These are phyloP conservation scores for Raffaelea albimanens DNA, from an alignment of 2,329 filamentous ascomycete genomes.

Conservation along the genomic window DNA sequence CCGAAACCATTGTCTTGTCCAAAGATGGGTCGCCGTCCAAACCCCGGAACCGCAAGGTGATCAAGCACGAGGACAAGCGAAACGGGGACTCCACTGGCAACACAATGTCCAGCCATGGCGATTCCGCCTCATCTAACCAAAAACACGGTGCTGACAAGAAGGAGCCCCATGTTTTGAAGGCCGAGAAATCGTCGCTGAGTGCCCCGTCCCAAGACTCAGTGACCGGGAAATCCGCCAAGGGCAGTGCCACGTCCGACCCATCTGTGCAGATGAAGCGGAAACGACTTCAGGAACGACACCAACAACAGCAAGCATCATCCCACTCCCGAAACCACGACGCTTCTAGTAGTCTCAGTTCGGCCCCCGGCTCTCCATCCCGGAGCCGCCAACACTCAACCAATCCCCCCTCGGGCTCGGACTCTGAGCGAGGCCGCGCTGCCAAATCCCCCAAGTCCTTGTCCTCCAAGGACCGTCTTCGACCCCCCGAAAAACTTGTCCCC, in stretches of 20 bases:
- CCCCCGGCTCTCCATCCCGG: slow-evolving; percentile 42
- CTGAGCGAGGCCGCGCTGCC: slow-evolving; percentile 35
- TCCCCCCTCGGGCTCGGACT: slow-evolving; percentile 43
- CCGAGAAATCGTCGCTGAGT: slow-evolving; percentile 12
- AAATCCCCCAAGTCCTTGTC: slow-evolving; percentile 31
- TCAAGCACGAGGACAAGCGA: slow-evolving; percentile 55
- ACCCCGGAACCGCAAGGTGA: slow-evolving; percentile 41
- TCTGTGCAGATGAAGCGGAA: slow-evolving; percentile 38
- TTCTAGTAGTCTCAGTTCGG: slow-evolving; percentile 50
- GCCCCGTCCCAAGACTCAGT: not conserved
- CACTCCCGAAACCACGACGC: slow-evolving; percentile 32
- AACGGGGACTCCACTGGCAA: slow-evolving; percentile 35
- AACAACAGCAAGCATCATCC: not conserved
- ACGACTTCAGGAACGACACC: slow-evolving; percentile 30
- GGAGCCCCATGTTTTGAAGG: slow-evolving; percentile 6
- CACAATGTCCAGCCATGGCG: not conserved
- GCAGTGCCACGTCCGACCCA: slow-evolving; percentile 24
- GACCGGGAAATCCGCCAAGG: slow-evolving; percentile 13
- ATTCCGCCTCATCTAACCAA: not conserved
- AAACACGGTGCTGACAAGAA: slow-evolving; percentile 14
- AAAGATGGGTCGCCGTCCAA: slow-evolving; percentile 59
- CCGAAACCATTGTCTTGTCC: slow-evolving; percentile 61
- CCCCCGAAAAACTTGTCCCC: slow-evolving; percentile 35
- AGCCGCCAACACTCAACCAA: slow-evolving; percentile 30
- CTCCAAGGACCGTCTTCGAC: slow-evolving; percentile 33